Conservation (phyloP, 1,284 basidiomycete species). For the Ganoderma leucocontextum region DNA sequence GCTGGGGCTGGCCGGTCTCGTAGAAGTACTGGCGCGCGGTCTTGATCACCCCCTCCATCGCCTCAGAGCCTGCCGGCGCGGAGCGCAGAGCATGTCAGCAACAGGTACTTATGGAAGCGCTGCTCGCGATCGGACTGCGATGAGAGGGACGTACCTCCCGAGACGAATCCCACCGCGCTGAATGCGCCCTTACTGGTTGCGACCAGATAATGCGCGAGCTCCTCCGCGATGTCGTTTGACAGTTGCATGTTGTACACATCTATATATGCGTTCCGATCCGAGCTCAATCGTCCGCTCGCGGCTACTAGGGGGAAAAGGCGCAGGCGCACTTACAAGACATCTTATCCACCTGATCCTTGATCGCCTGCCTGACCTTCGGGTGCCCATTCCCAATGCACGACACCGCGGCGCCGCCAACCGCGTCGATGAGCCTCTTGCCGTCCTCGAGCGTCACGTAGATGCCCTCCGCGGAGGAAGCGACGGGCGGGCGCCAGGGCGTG, state of each 20-base stretch:
- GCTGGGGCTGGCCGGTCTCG: constrained; percentile 72
- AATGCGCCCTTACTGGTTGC: constrained; percentile 77
- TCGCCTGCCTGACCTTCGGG: constrained; percentile 71
- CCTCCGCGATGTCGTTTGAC: constrained; percentile 80
- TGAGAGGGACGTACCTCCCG: constrained; percentile 63
- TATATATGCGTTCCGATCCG: constrained; percentile 38
- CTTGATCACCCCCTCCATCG: constrained; percentile 85
- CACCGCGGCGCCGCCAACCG: constrained; percentile 86
- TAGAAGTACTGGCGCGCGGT: constrained; percentile 80
- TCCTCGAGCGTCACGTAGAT: constrained; percentile 73
- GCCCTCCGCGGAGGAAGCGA: constrained; percentile 72
- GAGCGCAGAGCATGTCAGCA: not conserved
- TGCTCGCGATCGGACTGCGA: not conserved
- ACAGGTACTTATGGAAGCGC: not conserved
- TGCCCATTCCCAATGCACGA: constrained; percentile 80
- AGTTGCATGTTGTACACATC: constrained; percentile 87
- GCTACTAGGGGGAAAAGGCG: not conserved
- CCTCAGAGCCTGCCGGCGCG: constrained; percentile 72
- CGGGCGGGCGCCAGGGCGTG: constrained; percentile 74
- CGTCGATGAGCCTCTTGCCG: constrained; percentile 75
- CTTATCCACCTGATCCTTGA: constrained; percentile 81
- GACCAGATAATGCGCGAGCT: constrained; percentile 70
- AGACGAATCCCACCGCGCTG: constrained; percentile 69
- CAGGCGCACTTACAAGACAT: constrained; percentile 64
- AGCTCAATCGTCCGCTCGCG: not conserved